Percentiles rank a stretch among this genome's conserved stretches.
Evolutionary conservation across 495 filamentous ascomycete species (phyloP).

Genomic region (Articulospora tetracladia): DNA sequence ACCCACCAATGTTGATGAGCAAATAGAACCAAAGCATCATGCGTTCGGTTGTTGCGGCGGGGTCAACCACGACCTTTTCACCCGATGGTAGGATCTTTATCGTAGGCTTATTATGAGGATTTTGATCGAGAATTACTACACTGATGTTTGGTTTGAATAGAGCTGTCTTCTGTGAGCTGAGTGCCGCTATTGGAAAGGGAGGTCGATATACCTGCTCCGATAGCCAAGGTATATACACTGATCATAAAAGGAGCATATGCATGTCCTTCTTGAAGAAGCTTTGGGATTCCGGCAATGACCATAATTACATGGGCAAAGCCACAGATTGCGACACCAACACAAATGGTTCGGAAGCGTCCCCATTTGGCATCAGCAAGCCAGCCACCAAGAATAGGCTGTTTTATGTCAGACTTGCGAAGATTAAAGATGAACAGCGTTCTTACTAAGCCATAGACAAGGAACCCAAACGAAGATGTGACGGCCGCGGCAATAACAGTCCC

Average conservation of each 20-base stretch:
- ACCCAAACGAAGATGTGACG: slow-evolving; percentile 50
- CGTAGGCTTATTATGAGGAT: slow-evolving; percentile 33
- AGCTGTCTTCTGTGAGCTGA: slow-evolving; percentile 21
- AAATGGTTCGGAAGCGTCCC: slow-evolving; percentile 58
- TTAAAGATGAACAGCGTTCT: slow-evolving; percentile 61
- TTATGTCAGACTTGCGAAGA: slow-evolving; percentile 52
- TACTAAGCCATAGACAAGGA: slow-evolving; percentile 48
- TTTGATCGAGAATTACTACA: slow-evolving; percentile 55
- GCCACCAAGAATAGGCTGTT: slow-evolving; percentile 46
- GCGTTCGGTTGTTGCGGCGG: slow-evolving; percentile 52
- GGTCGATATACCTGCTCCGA: slow-evolving; percentile 58
- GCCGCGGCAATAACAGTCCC: slow-evolving; percentile 56
- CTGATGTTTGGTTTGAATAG: slow-evolving; percentile 62
- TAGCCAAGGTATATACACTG: slow-evolving; percentile 51
- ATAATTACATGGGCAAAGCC: slow-evolving; percentile 62
- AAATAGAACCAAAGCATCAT: slow-evolving; percentile 63
- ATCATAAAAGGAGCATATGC: slow-evolving; percentile 54
- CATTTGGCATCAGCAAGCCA: slow-evolving; percentile 51
- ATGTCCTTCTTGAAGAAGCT: slow-evolving; percentile 48
- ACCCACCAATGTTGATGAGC: slow-evolving; percentile 58
- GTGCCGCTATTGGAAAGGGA: neutral
- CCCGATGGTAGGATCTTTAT: slow-evolving; percentile 46
- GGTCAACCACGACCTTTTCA: slow-evolving; percentile 59
- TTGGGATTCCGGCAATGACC: slow-evolving; percentile 53
- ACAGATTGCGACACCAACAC: slow-evolving; percentile 56